Percentiles rank a stretch among this genome's conserved stretches.
Conservation (phyloP, 306 rosid genomes). For the Lupinus albus region DNA sequence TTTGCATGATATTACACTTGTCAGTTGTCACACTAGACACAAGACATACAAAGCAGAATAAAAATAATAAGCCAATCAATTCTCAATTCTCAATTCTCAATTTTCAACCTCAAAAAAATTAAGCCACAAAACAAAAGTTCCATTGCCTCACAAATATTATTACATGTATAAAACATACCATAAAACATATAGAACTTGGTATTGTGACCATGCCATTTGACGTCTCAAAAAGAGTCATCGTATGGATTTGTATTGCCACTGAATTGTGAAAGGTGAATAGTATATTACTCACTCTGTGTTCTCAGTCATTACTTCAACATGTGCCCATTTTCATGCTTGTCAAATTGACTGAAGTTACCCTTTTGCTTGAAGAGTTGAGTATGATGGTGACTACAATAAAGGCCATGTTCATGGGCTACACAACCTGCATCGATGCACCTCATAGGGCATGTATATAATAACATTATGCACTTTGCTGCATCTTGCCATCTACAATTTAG, state of each 20-base stretch:
- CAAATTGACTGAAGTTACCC: constrained; percentile 86
- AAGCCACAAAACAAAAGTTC: constrained; percentile 41
- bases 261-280: neutral
- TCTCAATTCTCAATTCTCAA: no score
- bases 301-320: constrained; percentile 57
- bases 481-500: neutral
- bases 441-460: constrained; percentile 6
- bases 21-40: no score
- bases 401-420: constrained; percentile 79
- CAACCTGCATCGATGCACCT: constrained; percentile 89
- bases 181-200: constrained; percentile 27
- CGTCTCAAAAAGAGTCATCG: constrained; percentile 20
- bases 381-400: constrained; percentile 90
- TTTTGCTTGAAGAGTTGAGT: constrained; percentile 87
- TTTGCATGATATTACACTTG: no score
- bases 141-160: constrained; percentile 37
- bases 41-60: no score
- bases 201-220: constrained; percentile 37
- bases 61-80: no score
- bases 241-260: constrained; percentile 22
- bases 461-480: constrained; percentile 4
- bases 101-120: constrained; percentile 38
- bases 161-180: constrained; percentile 19
- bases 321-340: constrained; percentile 53
- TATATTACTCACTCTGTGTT: constrained; percentile 41